Percentiles rank a stretch among this genome's conserved stretches.
These are phyloP conservation scores for Xylariales sp. DNA, from an alignment of 2,329 filamentous ascomycete species.

Conservation along the genomic window DNA sequence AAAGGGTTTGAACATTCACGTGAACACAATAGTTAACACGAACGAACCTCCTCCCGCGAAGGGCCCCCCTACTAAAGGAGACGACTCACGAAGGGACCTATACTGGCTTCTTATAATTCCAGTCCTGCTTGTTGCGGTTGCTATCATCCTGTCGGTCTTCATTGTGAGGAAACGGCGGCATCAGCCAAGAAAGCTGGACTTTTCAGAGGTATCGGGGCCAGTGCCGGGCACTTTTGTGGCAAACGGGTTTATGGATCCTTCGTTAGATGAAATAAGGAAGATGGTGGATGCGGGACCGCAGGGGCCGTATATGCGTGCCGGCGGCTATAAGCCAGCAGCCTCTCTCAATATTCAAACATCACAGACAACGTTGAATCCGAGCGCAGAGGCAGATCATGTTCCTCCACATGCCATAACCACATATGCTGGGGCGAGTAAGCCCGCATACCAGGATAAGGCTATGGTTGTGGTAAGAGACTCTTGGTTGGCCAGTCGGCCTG, in stretches of 20 bases:
- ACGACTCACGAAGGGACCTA: conserved; percentile 40
- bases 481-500: conserved; percentile 37
- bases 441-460: conserved; percentile 28
- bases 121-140: conserved; percentile 40
- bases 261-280: conserved; percentile 36
- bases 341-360: conserved; percentile 36
- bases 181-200: conserved; percentile 35
- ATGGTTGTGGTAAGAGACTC: conserved; percentile 37
- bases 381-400: conserved; percentile 26
- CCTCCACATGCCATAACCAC: conserved; percentile 42
- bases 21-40: conserved; percentile 33
- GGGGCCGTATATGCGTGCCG: conserved; percentile 17
- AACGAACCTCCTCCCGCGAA: conserved; percentile 16
- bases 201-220: conserved; percentile 47
- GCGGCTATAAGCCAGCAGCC: conserved; percentile 12
- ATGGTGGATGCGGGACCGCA: conserved; percentile 41
- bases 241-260: conserved; percentile 39
- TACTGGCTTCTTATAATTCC: conserved; percentile 48
- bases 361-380: conserved; percentile 33
- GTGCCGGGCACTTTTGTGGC: conserved; percentile 47
- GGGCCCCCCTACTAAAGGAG: conserved; percentile 25
- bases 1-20: conserved; percentile 42
- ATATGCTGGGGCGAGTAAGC: conserved; percentile 34
- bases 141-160: conserved; percentile 42
- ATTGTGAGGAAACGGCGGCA: conserved; percentile 43